Base-by-base conservation (phyloP, 2,329 filamentous ascomycete species). In the Hypomyces perniciosus region DNA sequence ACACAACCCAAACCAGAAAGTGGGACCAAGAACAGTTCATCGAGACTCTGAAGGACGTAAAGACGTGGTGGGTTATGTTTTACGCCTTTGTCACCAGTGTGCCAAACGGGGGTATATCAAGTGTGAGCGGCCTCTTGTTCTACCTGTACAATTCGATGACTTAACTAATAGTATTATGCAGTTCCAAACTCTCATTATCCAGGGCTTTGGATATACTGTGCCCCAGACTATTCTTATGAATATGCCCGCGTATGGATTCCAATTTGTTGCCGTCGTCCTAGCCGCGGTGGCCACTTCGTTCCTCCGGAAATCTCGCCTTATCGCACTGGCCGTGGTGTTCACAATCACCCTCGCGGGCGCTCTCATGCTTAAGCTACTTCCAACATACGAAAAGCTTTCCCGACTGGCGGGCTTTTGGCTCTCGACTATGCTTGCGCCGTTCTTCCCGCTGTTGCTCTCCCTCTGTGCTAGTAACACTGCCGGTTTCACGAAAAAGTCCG, bases 401-500 rank as follows among this genome's bases (percentile, higher is more conserved):
- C 13, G 13, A 5, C 28, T 41, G 4, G 37, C 28, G 41, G 20
- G 37, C 26, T 30, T 30, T 10, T 28, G 9, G 29, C 12, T 28
- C 10, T 27, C 37, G 31, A 8, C 28, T 9, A 48, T 8, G 4
- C 34, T 12, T n/a, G 20, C 78, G 0, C 69, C 75, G 0, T 74
- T 72, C 2, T 70, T 82, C 63, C 78, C 79, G 0, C 69, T 83
- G 1, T 71, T 72, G 7, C 69, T 82, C 63, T 74, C 78, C 1
- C 71, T 81, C 0, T 72, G 79, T 3, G 74, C 77, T 58, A 69
- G 75, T 7, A 81, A 82, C 57, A 77, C 74, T 56, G 71, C 72
- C n/a, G 79, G 78, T 12, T 74, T 79, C 26, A 79, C 78, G 28
- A 81, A 81, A 67, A 81, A 80, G 62, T 78, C 78, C 70, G 79